phyloP scores from a whole-genome alignment of 208 protist genomes.

The Novymonas esmeraldas region DNA sequence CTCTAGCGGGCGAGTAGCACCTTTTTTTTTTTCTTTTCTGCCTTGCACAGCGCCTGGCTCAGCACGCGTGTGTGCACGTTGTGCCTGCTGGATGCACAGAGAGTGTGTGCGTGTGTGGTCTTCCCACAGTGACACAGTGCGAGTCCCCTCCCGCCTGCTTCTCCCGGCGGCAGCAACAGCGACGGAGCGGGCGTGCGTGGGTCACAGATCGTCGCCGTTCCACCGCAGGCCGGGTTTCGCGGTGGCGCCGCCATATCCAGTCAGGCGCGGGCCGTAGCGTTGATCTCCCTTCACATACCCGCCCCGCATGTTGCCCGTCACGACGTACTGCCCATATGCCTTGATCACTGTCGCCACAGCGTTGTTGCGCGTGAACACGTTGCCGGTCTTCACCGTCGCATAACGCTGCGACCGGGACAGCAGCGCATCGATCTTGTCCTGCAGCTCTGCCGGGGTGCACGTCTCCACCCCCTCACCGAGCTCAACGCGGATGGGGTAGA shows the following conservation, averaged over 20 bases:
- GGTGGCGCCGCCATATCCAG: constrained; percentile 82
- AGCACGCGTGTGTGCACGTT: too few relatives aligned
- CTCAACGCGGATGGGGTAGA: constrained; percentile 86
- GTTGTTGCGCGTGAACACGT: constrained; percentile 73
- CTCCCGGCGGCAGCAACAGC: too few relatives aligned
- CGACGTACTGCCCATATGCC: constrained; percentile 76
- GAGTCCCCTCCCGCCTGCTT: too few relatives aligned
- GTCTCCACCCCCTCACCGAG: constrained; percentile 66
- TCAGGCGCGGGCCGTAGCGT: constrained; percentile 82
- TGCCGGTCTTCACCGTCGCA: constrained; percentile 71
- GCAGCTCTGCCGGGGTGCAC: constrained; percentile 63
- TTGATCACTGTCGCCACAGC: constrained; percentile 56
- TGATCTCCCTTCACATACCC: constrained; percentile 88
- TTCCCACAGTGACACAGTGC: too few relatives aligned
- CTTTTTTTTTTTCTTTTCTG: too few relatives aligned
- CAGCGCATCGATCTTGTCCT: constrained; percentile 67
- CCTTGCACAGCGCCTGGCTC: too few relatives aligned
- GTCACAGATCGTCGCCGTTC: constrained; percentile 83
- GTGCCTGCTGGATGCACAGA: too few relatives aligned
- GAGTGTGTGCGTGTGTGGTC: too few relatives aligned
- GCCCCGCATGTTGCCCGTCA: constrained; percentile 88
- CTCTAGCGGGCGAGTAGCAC: too few relatives aligned
- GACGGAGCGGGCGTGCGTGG: background rate
- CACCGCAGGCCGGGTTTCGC: constrained; percentile 82
- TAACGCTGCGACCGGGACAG: constrained; percentile 74